A percentile compares a stretch with the other conserved stretches of the same genome.
phyloP scores from a whole-genome alignment of 345 rosid genomes.

The Populus pruinosa region DNA sequence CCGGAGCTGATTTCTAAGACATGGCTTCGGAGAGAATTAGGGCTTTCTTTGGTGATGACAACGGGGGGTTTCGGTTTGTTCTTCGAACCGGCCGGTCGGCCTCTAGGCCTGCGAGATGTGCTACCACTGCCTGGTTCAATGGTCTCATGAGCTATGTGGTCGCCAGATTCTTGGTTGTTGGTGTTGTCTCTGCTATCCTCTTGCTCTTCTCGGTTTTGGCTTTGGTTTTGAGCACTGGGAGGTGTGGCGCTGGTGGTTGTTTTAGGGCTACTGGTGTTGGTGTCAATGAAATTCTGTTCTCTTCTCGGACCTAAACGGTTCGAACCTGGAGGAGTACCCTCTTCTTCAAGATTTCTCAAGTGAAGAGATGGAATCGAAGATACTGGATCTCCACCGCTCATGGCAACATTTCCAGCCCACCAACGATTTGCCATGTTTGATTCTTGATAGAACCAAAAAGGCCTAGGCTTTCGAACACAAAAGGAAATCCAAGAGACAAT shows the following conservation, averaged over 20 bases:
- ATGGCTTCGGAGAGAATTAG: conserved; percentile 79
- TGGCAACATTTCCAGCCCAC: conserved; percentile 77
- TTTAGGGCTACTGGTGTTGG: conserved; percentile 31
- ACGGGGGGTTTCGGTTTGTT: conserved; percentile 75
- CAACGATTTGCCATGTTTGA: conserved; percentile 71
- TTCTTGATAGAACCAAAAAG: not conserved
- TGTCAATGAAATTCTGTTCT: conserved; percentile 51
- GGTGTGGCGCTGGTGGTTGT: conserved; percentile 32
- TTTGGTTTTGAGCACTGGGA: conserved; percentile 31
- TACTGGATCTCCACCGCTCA: conserved; percentile 59
- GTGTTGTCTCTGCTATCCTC: conserved; percentile 43
- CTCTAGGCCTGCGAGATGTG: conserved; percentile 68
- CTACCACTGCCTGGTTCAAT: conserved; percentile 48
- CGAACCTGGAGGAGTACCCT: conserved; percentile 11
- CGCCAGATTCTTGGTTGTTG: conserved; percentile 25
- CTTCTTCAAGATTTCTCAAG: conserved; percentile 41
- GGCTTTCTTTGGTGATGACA: conserved; percentile 78
- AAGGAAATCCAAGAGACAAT: not conserved
- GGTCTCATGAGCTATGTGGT: conserved; percentile 24
- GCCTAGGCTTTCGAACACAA: not conserved
- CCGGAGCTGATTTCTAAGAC: conserved; percentile 76
- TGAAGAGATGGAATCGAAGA: conserved; percentile 48
- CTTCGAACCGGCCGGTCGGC: conserved; percentile 85
- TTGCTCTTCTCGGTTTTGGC: conserved; percentile 41
- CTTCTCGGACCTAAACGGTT: conserved; percentile 40